phyloP scores from a whole-genome alignment of 2,329 filamentous ascomycete species.

The Emergomyces africanus region DNA sequence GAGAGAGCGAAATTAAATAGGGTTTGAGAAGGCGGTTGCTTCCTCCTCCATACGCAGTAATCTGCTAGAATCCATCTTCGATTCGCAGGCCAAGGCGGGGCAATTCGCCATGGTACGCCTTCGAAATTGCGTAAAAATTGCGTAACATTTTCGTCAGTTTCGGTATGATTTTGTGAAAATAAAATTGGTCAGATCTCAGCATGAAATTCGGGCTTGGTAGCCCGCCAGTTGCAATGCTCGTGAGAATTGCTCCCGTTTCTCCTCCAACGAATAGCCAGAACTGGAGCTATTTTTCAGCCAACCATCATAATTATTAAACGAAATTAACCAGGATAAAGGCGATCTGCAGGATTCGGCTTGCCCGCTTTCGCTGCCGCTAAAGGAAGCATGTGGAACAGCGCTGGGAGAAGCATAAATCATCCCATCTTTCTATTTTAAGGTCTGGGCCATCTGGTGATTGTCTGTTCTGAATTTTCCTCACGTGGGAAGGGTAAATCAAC shows the following conservation, averaged over 20 bases:
- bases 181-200: background rate
- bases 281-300: background rate
- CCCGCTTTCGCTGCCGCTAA: background rate
- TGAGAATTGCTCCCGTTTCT: no score
- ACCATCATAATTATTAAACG: background rate
- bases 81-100: background rate
- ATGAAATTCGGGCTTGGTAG: no score
- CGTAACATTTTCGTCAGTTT: background rate
- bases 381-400: background rate
- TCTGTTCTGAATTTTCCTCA: background rate
- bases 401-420: background rate
- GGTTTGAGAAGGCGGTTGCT: background rate
- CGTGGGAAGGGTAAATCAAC: background rate
- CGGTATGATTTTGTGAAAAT: background rate
- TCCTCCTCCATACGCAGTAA: background rate
- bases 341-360: background rate
- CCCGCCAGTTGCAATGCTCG: no score
- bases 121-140: background rate
- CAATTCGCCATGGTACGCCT: background rate
- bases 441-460: background rate
- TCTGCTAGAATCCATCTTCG: background rate
- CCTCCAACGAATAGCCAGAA: no score
- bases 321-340: background rate
- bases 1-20: background rate
- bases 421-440: background rate